Evolutionary conservation across 225 moss, liverwort and hornwort genomes (phyloP).

Genomic region (Pseudoscleropodium purum): DNA sequence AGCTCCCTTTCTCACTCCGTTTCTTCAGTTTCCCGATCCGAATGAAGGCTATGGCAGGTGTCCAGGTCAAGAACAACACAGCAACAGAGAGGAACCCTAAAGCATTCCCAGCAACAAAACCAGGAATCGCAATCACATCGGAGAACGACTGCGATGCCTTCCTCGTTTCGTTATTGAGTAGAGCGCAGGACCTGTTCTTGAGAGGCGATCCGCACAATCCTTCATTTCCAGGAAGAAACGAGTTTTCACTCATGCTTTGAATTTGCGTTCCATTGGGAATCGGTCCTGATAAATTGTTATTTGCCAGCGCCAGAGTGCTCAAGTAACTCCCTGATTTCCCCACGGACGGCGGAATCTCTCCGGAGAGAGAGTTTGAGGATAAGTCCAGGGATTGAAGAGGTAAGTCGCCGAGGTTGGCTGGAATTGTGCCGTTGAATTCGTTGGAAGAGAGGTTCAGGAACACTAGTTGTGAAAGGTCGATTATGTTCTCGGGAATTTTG

Average conservation of each 20-base stretch:
- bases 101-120: neutral
- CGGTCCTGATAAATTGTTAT: slow-evolving; percentile 4
- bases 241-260: neutral
- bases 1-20: neutral
- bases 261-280: slow-evolving; percentile 7
- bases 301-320: neutral
- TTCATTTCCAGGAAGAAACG: slow-evolving; percentile 3
- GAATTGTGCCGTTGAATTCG: slow-evolving; percentile 32
- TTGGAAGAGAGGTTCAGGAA: slow-evolving; percentile 25
- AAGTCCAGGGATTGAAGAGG: slow-evolving; percentile 14
- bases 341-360: neutral
- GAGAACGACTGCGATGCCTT: neutral
- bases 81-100: neutral
- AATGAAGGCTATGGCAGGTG: neutral
- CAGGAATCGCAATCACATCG: neutral
- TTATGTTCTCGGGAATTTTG: neutral
- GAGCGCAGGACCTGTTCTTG: neutral
- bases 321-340: neutral
- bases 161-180: neutral
- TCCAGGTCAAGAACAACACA: neutral
- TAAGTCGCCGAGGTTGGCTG: neutral
- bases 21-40: neutral
- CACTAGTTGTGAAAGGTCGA: neutral
- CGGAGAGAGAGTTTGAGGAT: neutral
- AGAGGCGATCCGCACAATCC: slow-evolving; percentile 12